phyloP scores from a whole-genome alignment of 805 yeast genomes.

The Yamadazyma ubonensis region DNA sequence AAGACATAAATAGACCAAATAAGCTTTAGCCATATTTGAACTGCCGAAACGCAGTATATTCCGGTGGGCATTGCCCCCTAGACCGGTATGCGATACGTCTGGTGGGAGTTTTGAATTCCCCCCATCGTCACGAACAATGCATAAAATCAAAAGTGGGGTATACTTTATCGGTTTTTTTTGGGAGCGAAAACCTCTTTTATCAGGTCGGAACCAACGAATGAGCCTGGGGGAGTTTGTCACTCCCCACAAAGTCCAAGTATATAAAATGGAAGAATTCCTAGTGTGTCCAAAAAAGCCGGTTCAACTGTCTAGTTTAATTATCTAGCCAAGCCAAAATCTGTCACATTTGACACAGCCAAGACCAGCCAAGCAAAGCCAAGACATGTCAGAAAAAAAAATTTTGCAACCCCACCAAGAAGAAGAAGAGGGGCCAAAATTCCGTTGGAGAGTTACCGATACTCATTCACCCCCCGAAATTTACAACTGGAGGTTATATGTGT shows the following conservation, averaged over 20 bases:
- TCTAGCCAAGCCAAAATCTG: no score
- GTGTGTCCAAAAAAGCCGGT: no score
- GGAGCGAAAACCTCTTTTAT: background rate
- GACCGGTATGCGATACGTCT: no score
- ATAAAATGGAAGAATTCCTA: background rate
- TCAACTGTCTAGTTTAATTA: no score
- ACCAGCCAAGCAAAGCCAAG: constrained; percentile 2
- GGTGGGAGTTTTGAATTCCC: no score
- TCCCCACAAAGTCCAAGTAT: background rate
- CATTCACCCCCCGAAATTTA: constrained; percentile 46
- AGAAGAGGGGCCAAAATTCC: background rate
- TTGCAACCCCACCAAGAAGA: background rate
- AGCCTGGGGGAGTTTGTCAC: background rate
- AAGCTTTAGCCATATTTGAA: no score
- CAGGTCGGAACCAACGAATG: background rate
- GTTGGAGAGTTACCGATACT: constrained; percentile 17
- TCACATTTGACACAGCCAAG: background rate
- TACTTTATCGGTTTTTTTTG: no score
- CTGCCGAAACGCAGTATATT: no score
- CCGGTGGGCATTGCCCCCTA: no score
- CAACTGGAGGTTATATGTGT: constrained; percentile 44
- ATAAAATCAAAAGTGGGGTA: no score
- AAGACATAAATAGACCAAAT: no score
- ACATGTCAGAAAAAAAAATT: constrained; percentile 1
- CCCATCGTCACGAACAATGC: no score